Percentiles rank a stretch among this genome's conserved stretches.
Conservation (phyloP, 805 yeast species). For the Yarrowia sp. region DNA sequence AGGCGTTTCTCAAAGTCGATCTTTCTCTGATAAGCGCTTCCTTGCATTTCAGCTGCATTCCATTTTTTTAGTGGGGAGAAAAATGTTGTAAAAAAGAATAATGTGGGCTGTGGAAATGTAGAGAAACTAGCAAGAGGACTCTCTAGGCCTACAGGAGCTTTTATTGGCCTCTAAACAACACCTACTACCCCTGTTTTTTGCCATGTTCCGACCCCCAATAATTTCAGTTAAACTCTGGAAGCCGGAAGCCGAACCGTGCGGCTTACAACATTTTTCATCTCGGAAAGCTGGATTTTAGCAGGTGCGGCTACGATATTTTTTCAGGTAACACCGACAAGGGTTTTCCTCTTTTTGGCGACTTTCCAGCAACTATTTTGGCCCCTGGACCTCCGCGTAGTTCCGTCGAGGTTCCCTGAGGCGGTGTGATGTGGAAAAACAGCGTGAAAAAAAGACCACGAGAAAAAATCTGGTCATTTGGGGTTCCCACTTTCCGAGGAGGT, state of each 20-base stretch:
- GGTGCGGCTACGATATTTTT: background rate
- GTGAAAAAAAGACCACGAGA: background rate
- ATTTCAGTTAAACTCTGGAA: background rate
- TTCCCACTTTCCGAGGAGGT: background rate
- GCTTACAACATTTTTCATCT: background rate
- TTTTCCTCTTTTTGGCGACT: background rate
- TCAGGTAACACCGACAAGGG: background rate
- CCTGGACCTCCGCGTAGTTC: slow-evolving; percentile 1
- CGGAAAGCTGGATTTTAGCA: background rate
- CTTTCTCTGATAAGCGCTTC: background rate
- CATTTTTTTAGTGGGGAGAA: background rate
- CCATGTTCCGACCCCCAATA: too few species aligned
- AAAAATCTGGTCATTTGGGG: background rate
- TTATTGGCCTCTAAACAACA: too few species aligned
- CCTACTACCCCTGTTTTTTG: too few species aligned
- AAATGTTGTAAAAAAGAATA: too few species aligned
- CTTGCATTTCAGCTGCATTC: background rate
- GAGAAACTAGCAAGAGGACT: too few species aligned
- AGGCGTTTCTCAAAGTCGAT: background rate
- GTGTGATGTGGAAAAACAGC: background rate
- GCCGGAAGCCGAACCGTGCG: slow-evolving; percentile 4
- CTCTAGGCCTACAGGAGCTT: too few species aligned
- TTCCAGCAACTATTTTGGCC: background rate
- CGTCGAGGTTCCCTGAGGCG: slow-evolving; percentile 12
- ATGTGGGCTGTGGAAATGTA: too few species aligned